Conservation (phyloP, 257 asterid genomes). For the Ilex asprella region DNA sequence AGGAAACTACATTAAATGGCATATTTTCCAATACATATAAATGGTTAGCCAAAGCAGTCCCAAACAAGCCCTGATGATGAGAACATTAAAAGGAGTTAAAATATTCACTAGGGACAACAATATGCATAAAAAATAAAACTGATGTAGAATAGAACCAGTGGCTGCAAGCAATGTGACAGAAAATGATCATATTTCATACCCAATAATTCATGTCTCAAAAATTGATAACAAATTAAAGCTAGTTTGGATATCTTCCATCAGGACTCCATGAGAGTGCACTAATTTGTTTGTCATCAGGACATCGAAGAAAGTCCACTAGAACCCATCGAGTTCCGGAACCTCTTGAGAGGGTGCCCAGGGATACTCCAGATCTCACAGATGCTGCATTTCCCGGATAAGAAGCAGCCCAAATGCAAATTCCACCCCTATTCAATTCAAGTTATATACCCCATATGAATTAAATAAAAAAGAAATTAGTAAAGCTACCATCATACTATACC, state of each 20-base stretch:
- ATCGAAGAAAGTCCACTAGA: slow-evolving; percentile 79
- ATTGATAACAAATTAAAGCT: slow-evolving; percentile 1
- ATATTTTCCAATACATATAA: too few relatives aligned
- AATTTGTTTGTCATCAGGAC: slow-evolving; percentile 61
- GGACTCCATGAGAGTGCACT: slow-evolving; percentile 98
- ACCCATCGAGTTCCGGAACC: slow-evolving; percentile 77
- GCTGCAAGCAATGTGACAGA: too few relatives aligned
- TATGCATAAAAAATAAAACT: too few relatives aligned
- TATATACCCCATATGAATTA: slow-evolving; percentile 13
- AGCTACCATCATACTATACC: background rate
- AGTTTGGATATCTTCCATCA: slow-evolving; percentile 85
- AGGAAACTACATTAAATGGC: too few relatives aligned
- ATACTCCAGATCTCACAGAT: slow-evolving; percentile 67
- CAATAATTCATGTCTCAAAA: too few relatives aligned
- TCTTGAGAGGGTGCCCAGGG: slow-evolving; percentile 65
- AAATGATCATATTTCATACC: too few relatives aligned
- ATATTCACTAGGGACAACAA: too few relatives aligned
- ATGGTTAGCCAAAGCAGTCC: background rate
- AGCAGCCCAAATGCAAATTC: slow-evolving; percentile 95
- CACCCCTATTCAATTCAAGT: slow-evolving; percentile 53
- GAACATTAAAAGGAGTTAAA: too few relatives aligned
- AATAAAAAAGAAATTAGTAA: background rate
- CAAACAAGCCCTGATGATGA: background rate
- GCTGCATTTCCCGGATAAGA: slow-evolving; percentile 82
- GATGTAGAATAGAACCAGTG: too few relatives aligned